Conservation (phyloP, 225 moss, liverwort and hornwort species). For the Takakia lepidozioides region DNA sequence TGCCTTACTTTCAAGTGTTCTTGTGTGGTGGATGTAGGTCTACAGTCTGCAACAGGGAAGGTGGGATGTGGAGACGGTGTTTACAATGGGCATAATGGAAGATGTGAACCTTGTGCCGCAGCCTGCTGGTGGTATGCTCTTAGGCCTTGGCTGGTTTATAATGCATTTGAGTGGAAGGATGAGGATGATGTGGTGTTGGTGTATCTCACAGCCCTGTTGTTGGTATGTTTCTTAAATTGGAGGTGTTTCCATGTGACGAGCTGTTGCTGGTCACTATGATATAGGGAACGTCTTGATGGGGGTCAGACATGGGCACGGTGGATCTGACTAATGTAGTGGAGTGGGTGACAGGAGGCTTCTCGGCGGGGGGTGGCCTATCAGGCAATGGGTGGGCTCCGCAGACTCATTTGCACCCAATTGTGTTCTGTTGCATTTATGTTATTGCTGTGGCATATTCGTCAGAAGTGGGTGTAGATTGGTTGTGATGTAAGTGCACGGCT, state of each 20-base stretch:
- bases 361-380: constrained; percentile 97
- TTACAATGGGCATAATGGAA: constrained; percentile 99
- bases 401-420: constrained; percentile 4
- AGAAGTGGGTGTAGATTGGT: too few relatives aligned
- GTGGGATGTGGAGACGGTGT: constrained; percentile 93
- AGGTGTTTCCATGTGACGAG: too few relatives aligned
- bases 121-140: constrained; percentile 91
- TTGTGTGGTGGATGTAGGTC: constrained; percentile 68
- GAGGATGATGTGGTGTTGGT: too few relatives aligned
- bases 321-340: constrained; percentile 98
- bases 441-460: too few relatives aligned
- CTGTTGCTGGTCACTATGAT: too few relatives aligned
- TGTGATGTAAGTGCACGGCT: constrained; percentile 3
- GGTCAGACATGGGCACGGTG: constrained; percentile 98
- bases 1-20: too few relatives aligned
- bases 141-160: too few relatives aligned
- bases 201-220: too few relatives aligned
- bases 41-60: constrained; percentile 96
- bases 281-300: too few relatives aligned
- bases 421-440: too few relatives aligned
- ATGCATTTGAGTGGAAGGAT: too few relatives aligned
- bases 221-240: too few relatives aligned
- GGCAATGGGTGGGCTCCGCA: constrained; percentile 80
- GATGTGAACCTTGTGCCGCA: constrained; percentile 99
- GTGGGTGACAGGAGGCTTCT: constrained; percentile 96